phyloP scores from a whole-genome alignment of 805 yeast species.

The Metschnikowia borealis region DNA sequence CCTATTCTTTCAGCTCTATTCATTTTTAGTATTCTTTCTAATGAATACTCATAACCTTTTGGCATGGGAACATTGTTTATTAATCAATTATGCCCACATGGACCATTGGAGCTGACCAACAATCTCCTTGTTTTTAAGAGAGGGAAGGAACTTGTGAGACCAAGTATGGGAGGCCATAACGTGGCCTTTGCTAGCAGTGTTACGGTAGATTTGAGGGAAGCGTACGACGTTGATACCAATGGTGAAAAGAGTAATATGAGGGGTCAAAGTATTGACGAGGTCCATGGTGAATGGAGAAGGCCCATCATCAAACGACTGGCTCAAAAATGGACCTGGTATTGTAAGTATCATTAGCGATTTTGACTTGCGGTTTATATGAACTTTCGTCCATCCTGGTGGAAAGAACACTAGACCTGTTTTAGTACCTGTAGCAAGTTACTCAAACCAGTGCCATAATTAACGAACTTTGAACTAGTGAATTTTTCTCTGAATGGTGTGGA shows the following conservation, averaged over 20 bases:
- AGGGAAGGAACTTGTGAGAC: constrained; percentile 84
- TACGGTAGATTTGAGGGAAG: constrained; percentile 67
- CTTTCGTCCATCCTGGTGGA: too few relatives aligned
- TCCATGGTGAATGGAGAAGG: constrained; percentile 71
- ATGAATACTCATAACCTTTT: too few relatives aligned
- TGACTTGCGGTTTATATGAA: too few relatives aligned
- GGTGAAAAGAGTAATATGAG: constrained; percentile 75
- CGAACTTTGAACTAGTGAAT: too few relatives aligned
- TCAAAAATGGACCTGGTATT: constrained; percentile 32
- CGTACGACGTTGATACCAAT: constrained; percentile 77
- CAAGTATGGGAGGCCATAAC: constrained; percentile 86
- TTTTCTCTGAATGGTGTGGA: too few relatives aligned
- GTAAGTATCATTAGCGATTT: too few relatives aligned
- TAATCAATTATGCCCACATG: constrained; percentile 63
- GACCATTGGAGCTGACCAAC: constrained; percentile 93
- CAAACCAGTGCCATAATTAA: too few relatives aligned
- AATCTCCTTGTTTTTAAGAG: constrained; percentile 71
- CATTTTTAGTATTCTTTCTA: too few relatives aligned
- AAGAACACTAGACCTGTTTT: too few relatives aligned
- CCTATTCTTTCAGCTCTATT: too few relatives aligned
- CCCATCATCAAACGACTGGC: constrained; percentile 95
- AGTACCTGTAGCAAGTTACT: too few relatives aligned
- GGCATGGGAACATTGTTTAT: too few relatives aligned
- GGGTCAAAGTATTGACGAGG: constrained; percentile 48
- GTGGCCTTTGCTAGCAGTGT: constrained; percentile 61